Base-by-base conservation (phyloP, 1,139 yeast species). In the Yamadazyma songkhlaensis region DNA sequence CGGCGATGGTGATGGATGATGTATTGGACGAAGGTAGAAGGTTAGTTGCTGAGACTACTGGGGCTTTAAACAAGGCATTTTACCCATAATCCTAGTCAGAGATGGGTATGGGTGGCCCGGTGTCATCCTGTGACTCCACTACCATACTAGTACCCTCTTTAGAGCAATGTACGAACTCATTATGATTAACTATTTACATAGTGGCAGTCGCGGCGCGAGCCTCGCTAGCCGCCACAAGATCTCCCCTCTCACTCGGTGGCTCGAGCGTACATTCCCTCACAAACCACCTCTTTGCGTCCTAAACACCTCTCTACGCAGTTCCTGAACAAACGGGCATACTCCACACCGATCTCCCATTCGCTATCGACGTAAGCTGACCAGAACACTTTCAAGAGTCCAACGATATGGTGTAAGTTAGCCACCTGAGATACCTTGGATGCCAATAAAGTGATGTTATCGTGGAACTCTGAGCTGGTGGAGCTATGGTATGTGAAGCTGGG, bases 311-410 rank as follows among this genome's bases (percentile, higher is more conserved):
- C 72, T 9, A 69, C 65, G 53, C 83, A 78, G 47, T 77, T 76
- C 39, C 62, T 54, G 29, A 79, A 59, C 42, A 80, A 55, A 39
- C 68, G 68, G 2, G 80, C 68, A 43, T 75, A 68, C 48, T 80
- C 85, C 35, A 64, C 59, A 5, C 79, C 79, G 33, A 78, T 62
- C 35, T 77, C 77, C 78, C 81, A 79, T 41, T 71, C 68, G 43
- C 79, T 64, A 31, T 56, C 57, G 40, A 55, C 47, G 47, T 68
- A 62, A 35, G 62, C 52, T 25, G 57, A 54, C n/a, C 68, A 61
- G 36, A 77, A 63, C 42, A 73, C 48, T 32, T 60, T 62, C 43
- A 78, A 53, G 30, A 80, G 53, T 0, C 85, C 85, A 29, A 72
- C 67, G 34, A 78, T 55, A 38, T 45, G 55, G 49, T 51, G 52